Conservation (phyloP, 129 eudicot species). For the Ambrosia trifida region DNA sequence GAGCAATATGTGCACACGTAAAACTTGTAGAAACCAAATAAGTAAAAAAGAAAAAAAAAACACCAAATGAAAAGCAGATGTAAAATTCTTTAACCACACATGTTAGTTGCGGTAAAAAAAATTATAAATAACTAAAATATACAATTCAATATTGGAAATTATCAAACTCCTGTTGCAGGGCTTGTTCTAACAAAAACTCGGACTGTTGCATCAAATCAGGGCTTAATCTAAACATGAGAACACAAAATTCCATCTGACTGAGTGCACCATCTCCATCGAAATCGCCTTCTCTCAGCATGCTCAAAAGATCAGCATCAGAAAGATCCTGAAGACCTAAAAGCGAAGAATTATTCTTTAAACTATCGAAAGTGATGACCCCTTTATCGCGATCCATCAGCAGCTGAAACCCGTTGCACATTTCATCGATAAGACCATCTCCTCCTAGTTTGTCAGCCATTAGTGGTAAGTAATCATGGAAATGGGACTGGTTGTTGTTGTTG, state of each 20-base stretch:
- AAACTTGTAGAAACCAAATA: too few relatives aligned
- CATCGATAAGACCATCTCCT: conserved; percentile 72
- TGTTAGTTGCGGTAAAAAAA: too few relatives aligned
- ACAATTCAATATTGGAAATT: conserved; percentile 14
- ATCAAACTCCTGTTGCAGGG: conserved; percentile 43
- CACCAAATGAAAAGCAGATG: too few relatives aligned
- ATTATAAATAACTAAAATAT: background rate
- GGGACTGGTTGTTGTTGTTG: conserved; percentile 32
- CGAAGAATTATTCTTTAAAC: conserved; percentile 63
- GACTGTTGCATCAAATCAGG: conserved; percentile 80
- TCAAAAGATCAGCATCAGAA: conserved; percentile 52
- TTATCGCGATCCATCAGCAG: conserved; percentile 58
- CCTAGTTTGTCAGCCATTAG: conserved; percentile 76
- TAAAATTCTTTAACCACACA: too few relatives aligned
- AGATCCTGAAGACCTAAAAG: conserved; percentile 60
- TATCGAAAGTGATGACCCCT: conserved; percentile 78
- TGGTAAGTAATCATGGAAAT: conserved; percentile 61
- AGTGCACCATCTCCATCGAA: conserved; percentile 74
- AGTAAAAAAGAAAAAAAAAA: too few relatives aligned
- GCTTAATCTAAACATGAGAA: conserved; percentile 78
- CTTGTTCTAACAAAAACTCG: conserved; percentile 60
- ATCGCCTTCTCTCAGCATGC: conserved; percentile 71
- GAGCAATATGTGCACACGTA: too few relatives aligned
- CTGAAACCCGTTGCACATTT: conserved; percentile 69
- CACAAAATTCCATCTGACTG: conserved; percentile 86